Evolutionary conservation across 108 stramenopile genomes (phyloP).

Genomic region (Skeletonema grethae): DNA sequence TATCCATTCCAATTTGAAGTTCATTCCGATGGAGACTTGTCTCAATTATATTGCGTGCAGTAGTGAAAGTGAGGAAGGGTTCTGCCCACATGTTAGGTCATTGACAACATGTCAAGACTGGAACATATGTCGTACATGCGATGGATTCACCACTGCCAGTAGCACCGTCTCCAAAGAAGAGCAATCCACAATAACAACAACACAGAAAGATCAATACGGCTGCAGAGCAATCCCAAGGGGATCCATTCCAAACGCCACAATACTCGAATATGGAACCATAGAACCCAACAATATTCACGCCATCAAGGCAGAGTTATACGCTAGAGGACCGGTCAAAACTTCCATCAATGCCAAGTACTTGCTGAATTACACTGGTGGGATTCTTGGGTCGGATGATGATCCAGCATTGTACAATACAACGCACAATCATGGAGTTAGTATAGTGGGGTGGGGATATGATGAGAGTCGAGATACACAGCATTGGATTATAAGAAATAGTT

Average conservation of each 20-base stretch:
- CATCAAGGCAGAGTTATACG: conserved; percentile 70
- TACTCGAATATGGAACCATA: conserved; percentile 69
- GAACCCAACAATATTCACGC: conserved; percentile 42
- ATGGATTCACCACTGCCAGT: not conserved
- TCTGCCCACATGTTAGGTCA: conserved; percentile 60
- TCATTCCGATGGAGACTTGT: conserved; percentile 83
- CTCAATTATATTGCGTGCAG: conserved; percentile 84
- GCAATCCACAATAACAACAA: not conserved
- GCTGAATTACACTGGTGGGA: conserved; percentile 62
- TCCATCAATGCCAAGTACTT: conserved; percentile 45
- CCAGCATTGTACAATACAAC: conserved; percentile 27
- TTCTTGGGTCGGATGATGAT: conserved; percentile 52
- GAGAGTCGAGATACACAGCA: conserved; percentile 43
- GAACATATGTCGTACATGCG: conserved; percentile 83
- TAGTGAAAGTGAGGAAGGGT: conserved; percentile 72
- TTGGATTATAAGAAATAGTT: conserved; percentile 79
- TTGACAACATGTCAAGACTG: conserved; percentile 70
- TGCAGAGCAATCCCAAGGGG: conserved; percentile 37
- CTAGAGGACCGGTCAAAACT: conserved; percentile 64
- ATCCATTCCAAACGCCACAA: conserved; percentile 58
- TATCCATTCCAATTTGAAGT: conserved; percentile 48
- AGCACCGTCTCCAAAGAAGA: not conserved
- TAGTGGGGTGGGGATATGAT: conserved; percentile 80
- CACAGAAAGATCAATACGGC: conserved; percentile 38
- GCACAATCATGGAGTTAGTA: conserved; percentile 66